Base-by-base conservation (phyloP, 352 stramenopile species). In the Aphanomyces invadans region DNA sequence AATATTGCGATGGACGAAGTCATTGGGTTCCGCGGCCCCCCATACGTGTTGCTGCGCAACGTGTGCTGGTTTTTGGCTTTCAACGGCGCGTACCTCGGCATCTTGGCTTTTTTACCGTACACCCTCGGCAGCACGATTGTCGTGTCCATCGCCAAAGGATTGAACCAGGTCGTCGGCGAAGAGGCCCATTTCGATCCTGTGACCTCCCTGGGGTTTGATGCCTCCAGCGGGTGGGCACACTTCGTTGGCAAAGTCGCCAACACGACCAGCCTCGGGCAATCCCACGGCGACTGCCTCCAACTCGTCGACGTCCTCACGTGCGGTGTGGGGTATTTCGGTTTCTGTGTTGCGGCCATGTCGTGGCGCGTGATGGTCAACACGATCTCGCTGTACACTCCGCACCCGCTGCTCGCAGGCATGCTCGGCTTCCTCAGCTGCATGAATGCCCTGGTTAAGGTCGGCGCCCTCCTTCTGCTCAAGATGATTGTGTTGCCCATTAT, bases 1-100 rank as follows among this genome's bases (percentile, higher is more conserved):
- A 96, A 97, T 67, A 92, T 99, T 38, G 94, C 95, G 0, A 86
- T 99, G 72, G 95, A 99, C 70, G 95, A 99, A 70, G 75, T 99
- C 0, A 72, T 99, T n/a, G 96, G 96, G 9, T 77, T 99, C 23
- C 90, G 95, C 45, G 96, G 96, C 2, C 95, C 97, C 31, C 74
- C 98, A 42, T 74, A 93, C 52, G 87, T 96, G 28, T 73, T 99
- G 4, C 87, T 98, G 65, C 88, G 95, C 25, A 99, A 99, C 69
- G 82, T 98, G 3, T 91, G 97, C 53, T 99, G 96, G 95, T 76
- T 99, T 2, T 65, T 99, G 33, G 92, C 95, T 11, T 99, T 99
- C 76, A 98, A 98, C 71, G 96, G 94, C 15, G 89, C 95, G 0
- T 99, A 98, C 72, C 77, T 99, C 2, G 95, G 93, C 5, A 76